Conservation (phyloP, 139 green algal genomes). For the Picochlorum costavermella region DNA sequence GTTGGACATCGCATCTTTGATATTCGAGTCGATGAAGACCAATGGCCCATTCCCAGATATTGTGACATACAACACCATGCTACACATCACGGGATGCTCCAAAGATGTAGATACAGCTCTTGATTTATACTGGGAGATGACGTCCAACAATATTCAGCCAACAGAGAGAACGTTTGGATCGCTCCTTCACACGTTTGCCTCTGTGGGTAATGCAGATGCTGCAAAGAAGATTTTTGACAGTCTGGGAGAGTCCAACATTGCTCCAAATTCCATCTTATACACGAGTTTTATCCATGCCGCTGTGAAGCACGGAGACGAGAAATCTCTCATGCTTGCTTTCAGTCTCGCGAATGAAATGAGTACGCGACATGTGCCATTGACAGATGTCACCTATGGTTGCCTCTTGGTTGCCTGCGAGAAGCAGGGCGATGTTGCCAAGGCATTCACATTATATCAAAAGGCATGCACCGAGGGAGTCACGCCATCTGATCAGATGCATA, state of each 20-base stretch:
- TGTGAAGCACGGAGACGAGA: background rate
- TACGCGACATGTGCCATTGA: constrained; percentile 23
- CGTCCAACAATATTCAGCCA: constrained; percentile 18
- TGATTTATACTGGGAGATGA: constrained; percentile 22
- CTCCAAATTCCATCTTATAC: constrained; percentile 37
- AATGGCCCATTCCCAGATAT: constrained; percentile 38
- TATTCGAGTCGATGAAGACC: constrained; percentile 24
- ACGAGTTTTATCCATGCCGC: constrained; percentile 52
- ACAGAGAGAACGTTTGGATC: constrained; percentile 32
- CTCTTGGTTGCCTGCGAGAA: constrained; percentile 40
- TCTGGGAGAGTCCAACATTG: constrained; percentile 15
- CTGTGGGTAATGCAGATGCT: constrained; percentile 15
- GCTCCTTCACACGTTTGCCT: constrained; percentile 46
- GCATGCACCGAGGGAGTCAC: constrained; percentile 33
- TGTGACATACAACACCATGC: constrained; percentile 42
- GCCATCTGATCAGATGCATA: constrained; percentile 46
- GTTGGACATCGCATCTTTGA: constrained; percentile 16
- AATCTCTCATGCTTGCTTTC: constrained; percentile 22
- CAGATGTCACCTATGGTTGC: constrained; percentile 52
- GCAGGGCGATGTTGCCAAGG: constrained; percentile 22
- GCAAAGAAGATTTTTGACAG: constrained; percentile 26
- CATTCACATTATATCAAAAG: constrained; percentile 46
- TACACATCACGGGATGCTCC: constrained; percentile 22
- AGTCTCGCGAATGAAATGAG: constrained; percentile 37
- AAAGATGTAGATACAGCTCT: constrained; percentile 19